Base-by-base conservation (phyloP, 805 yeast genomes). In the Yarrowia sp. region DNA sequence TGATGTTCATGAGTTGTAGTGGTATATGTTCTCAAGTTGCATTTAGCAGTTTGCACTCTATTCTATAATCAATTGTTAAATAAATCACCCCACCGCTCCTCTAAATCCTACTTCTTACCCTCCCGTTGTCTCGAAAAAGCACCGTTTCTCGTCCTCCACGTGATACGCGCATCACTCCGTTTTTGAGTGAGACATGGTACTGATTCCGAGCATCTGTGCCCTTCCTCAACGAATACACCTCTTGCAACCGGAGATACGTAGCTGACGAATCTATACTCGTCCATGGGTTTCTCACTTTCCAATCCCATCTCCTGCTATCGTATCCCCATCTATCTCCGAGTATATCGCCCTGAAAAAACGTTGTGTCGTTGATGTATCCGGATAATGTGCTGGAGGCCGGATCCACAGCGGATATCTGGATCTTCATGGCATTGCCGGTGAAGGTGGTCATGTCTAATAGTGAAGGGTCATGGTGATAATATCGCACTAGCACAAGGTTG, bases 311-410 rank as follows among this genome's bases (percentile, higher is more conserved):
- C 38, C 31, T 33, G 11, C 41, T 48, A 11, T 48, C 55, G 11
- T 6, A 35, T 1, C 28, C n/a, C 55, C 55, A 48, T 11, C 55
- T 28, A 13, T 33, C 55, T 48, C 55, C 55, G 41, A 48, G 55
- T 33, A 48, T 48, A 35, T 48, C 55, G 41, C 55, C 55, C 55
- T 48, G 55, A 22, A 48, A 48, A 48, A 48, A 48, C 10, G 55
- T 48, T 17, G 55, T 48, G 13, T 48, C 55, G 13, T 48, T 35
- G 31, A 48, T 48, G 55, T 48, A 48, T 15, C 55, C 55, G 3
- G 55, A 33, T 6, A 48, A 11, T 2, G 55, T 48, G 31, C 41
- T 33, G 41, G 55, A 48, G 17, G 39, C 55, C 38, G 55, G 55
- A 18, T 48, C 55, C 55, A 48, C 41, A 13, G 38, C 41, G 1